Evolutionary conservation across 768 basidiomycete genomes (phyloP).

Genomic region (Piloderma croceum): DNA sequence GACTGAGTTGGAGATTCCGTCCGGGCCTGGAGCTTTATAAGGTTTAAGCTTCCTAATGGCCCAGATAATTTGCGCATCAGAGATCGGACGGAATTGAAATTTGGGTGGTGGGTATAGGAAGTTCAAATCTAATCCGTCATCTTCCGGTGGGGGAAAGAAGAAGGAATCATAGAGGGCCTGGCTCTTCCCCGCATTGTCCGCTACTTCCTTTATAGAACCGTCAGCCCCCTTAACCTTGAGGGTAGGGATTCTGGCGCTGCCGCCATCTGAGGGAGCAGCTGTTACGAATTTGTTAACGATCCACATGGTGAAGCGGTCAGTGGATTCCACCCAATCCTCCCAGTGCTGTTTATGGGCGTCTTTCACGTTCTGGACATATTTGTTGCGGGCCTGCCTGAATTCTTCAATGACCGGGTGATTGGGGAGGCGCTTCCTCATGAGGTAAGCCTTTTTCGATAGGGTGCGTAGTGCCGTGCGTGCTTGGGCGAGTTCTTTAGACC

Average conservation of each 20-base stretch:
- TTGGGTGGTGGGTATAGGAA: constrained; percentile 7
- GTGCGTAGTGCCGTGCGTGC: neutral
- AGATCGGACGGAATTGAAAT: constrained; percentile 9
- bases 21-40: constrained; percentile 29
- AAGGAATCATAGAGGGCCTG: constrained; percentile 12
- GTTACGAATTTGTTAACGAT: constrained; percentile 10
- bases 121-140: neutral
- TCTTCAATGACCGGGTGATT: neutral
- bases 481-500: neutral
- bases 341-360: constrained; percentile 12
- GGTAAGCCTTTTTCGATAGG: neutral
- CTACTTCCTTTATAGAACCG: neutral
- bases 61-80: constrained; percentile 19
- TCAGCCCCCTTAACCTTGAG: constrained; percentile 4
- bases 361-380: neutral
- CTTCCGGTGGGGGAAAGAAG: constrained; percentile 12
- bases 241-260: constrained; percentile 18
- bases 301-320: constrained; percentile 6
- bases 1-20: constrained; percentile 26
- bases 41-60: constrained; percentile 25
- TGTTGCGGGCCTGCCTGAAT: neutral
- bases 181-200: constrained; percentile 22
- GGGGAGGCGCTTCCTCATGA: neutral
- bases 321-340: constrained; percentile 12
- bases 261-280: constrained; percentile 4